Evolutionary conservation across 2,329 filamentous ascomycete species (phyloP), one percentile per base, ranked within the genome.

Genomic region (Fusarium sp.): DNA sequence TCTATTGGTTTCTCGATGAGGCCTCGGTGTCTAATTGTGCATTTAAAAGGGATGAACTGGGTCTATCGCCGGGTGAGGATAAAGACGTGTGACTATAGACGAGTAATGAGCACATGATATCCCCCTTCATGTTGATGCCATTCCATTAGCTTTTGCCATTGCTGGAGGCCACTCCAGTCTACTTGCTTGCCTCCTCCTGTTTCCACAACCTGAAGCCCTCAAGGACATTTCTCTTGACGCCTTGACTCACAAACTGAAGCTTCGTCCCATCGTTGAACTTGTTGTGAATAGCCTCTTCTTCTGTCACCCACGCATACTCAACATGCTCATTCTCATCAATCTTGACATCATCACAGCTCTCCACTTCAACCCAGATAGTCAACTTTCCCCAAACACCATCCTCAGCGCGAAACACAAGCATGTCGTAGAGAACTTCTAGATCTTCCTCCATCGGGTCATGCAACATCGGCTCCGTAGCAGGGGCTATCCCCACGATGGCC

Each of bases 281-380:
- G 10, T 73, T 72, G 21, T 33, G 62, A 36, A 59, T 39, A 4
- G 76, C 76, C 62, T 83, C 79, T 24, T 76, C 73, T 73, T 81
- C 77, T 7, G 76, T 76, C 6, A 79, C 78, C 81, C 81, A 83
- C 9, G 78, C 73, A 60, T 67, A 81, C 40, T 78, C 77, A 38
- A 73, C 74, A 57, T 83, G 81, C 72, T 83, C 81, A 7, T 79
- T 72, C 7, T 77, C 75, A 28, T 79, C 75, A 6, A 80, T 68
- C 52, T 52, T 70, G 8, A 81, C 78, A 13, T 42, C 57, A 1
- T 71, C 67, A 14, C 42, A 68, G 6, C 47, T 68, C 47, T 69
- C 69, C 34, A 75, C 75, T n/a, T 77, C 77, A n/a, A 73, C 70
- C 56, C 76, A 69, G 4, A 71, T 51, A 15, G 72, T 75, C 42